Evolutionary conservation across 306 rosid species (phyloP).

Genomic region (Acmispon strigosus): DNA sequence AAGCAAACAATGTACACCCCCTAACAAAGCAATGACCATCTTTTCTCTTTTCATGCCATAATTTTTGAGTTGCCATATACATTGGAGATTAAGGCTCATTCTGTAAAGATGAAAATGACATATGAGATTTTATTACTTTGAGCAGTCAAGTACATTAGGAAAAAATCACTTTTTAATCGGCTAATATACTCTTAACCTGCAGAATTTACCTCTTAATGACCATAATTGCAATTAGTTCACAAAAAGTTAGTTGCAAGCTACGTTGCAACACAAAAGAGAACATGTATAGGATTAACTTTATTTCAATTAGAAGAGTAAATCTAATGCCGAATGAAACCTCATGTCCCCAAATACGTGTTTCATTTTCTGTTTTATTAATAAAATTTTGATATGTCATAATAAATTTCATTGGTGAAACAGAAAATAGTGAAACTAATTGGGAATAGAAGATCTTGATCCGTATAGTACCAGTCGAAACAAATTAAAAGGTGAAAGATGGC

Average conservation of each 20-base stretch:
- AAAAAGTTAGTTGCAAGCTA: conserved; percentile 17
- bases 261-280: background rate
- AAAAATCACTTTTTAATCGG: conserved; percentile 2
- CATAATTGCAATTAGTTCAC: background rate
- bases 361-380: no score
- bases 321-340: no score
- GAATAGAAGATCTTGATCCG: no score
- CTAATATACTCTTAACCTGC: background rate
- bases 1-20: conserved; percentile 42
- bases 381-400: no score
- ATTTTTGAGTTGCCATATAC: conserved; percentile 11
- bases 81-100: conserved; percentile 12
- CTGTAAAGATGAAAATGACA: conserved; percentile 25
- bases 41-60: background rate
- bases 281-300: conserved; percentile 10
- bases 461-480: background rate
- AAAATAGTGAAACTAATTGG: no score
- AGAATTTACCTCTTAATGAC: background rate
- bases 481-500: background rate
- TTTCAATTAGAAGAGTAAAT: background rate
- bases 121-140: background rate
- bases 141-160: background rate
- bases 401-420: no score
- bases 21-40: conserved; percentile 31
- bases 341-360: no score